Percentiles rank a stretch among this genome's conserved stretches.
These are phyloP conservation scores for Xylaria sp. DNA, from an alignment of 2,329 filamentous ascomycete genomes.

Conservation along the genomic window DNA sequence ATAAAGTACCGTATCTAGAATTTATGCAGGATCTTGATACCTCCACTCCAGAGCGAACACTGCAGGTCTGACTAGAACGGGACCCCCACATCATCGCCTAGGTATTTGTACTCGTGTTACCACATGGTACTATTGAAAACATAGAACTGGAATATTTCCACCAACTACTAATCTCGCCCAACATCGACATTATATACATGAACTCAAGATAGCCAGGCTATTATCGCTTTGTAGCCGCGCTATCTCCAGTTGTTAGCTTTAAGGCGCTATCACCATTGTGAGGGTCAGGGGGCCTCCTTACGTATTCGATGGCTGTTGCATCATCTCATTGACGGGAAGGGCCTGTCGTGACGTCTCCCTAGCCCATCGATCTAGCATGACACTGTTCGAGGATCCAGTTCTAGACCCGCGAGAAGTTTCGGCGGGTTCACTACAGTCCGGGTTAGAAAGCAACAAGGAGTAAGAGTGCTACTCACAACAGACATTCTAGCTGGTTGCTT, in stretches of 20 bases:
- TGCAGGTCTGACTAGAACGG: slow-evolving; percentile 13
- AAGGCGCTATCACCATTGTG: slow-evolving; percentile 6
- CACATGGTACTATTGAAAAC: slow-evolving; percentile 32
- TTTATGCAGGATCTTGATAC: slow-evolving; percentile 29
- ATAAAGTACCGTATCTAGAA: slow-evolving; percentile 33
- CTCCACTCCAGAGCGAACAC: slow-evolving; percentile 12
- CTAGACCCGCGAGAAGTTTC: slow-evolving; percentile 25
- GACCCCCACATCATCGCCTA: slow-evolving; percentile 10
- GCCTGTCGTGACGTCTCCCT: slow-evolving; percentile 40
- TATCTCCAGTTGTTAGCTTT: slow-evolving; percentile 35
- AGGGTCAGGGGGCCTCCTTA: slow-evolving; percentile 27
- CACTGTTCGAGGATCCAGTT: slow-evolving; percentile 13
- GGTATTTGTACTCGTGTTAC: slow-evolving; percentile 24
- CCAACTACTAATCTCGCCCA: slow-evolving; percentile 25
- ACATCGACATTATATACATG: slow-evolving; percentile 40
- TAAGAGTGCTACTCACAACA: slow-evolving; percentile 31
- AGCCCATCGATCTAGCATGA: slow-evolving; percentile 45
- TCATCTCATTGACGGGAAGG: slow-evolving; percentile 44
- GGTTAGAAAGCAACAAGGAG: slow-evolving; percentile 36
- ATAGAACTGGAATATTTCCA: slow-evolving; percentile 22
- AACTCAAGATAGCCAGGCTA: slow-evolving; percentile 6
- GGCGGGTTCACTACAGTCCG: slow-evolving; percentile 34
- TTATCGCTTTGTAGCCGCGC: slow-evolving; percentile 36
- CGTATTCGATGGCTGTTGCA: slow-evolving; percentile 40
- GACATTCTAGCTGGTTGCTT: slow-evolving; percentile 36